These are phyloP conservation scores for Pistacia vera DNA, from an alignment of 345 rosid species.

Conservation along the genomic window DNA sequence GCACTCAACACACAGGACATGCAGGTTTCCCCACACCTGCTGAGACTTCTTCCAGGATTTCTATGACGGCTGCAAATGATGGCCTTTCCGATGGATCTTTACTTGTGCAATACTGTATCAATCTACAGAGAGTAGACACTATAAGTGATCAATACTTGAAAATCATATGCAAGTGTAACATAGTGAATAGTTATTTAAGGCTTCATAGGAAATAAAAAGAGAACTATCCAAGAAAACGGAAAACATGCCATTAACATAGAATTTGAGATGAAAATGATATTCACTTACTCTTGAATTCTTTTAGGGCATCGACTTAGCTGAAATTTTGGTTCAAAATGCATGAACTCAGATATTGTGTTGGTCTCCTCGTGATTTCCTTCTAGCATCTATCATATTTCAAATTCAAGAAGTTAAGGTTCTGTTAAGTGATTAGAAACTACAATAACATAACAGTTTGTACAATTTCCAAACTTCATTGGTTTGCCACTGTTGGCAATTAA, in stretches of 20 bases:
- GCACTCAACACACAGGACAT: constrained; percentile 32
- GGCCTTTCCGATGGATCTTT: constrained; percentile 32
- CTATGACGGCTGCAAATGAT: constrained; percentile 31
- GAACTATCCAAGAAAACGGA: not conserved
- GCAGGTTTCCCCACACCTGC: constrained; percentile 12
- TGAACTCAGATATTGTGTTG: constrained; percentile 18
- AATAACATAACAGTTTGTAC: not conserved
- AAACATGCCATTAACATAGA: not conserved
- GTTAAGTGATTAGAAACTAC: not conserved
- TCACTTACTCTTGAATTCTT: constrained; percentile 49
- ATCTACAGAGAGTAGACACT: constrained; percentile 25
- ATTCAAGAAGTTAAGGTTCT: not conserved
- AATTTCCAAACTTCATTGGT: not conserved
- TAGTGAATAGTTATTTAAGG: not conserved
- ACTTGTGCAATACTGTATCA: constrained; percentile 39
- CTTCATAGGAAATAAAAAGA: not conserved
- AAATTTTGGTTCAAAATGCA: constrained; percentile 38
- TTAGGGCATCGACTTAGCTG: constrained; percentile 42
- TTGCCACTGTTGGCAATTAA: not conserved
- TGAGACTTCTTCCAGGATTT: constrained; percentile 46
- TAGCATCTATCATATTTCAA: constrained; percentile 42
- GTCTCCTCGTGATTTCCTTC: constrained; percentile 38
- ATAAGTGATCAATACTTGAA: not conserved
- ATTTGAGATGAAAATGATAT: not conserved
- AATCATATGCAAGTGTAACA: not conserved